Evolutionary conservation across 73 alveolate species (phyloP).

Genomic region (Breviolum minutum): DNA sequence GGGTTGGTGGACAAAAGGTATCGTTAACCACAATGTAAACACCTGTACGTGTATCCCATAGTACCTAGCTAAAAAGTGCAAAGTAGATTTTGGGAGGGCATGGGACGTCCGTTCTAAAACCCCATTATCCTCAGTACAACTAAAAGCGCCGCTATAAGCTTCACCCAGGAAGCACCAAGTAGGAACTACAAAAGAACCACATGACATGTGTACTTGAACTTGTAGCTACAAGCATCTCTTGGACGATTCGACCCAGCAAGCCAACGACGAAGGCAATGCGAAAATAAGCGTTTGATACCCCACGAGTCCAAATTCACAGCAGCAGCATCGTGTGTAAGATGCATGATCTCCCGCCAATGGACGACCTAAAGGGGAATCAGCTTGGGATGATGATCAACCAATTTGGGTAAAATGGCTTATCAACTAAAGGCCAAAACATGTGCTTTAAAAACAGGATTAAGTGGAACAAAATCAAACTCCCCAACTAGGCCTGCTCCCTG

Average conservation of each 20-base stretch:
- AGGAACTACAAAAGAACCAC: neutral
- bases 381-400: neutral
- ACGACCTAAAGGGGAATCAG: neutral
- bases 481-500: neutral
- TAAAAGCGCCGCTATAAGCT: neutral
- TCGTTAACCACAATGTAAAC: neutral
- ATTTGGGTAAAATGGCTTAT: neutral
- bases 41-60: neutral
- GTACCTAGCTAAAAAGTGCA: neutral
- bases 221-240: neutral
- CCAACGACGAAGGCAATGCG: neutral
- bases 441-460: neutral
- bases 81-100: too few relatives aligned
- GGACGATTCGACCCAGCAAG: neutral
- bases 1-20: too few relatives aligned
- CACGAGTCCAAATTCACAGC: neutral
- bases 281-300: neutral
- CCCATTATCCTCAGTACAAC: too few relatives aligned
- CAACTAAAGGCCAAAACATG: neutral
- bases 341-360: neutral
- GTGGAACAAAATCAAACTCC: neutral
- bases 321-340: neutral
- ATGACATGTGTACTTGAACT: too few relatives aligned
- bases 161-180: neutral
- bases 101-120: too few relatives aligned